Evolutionary conservation across 441 rosid species (phyloP).

Genomic region (Erodium trifolium): DNA sequence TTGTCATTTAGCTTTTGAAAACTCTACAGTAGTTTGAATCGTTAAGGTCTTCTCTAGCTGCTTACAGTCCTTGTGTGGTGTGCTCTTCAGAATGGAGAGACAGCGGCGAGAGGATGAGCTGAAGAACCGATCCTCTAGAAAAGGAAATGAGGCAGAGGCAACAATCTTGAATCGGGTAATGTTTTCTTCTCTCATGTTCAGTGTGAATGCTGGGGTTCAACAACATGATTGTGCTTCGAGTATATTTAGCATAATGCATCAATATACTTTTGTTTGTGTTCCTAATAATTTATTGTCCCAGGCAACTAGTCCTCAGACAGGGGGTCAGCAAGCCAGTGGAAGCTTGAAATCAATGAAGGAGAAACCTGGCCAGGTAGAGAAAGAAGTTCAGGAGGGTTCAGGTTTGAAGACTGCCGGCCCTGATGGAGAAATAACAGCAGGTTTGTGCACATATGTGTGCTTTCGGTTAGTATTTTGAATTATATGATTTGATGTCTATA

Average conservation of each 20-base stretch:
- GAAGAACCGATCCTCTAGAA: constrained; percentile 78
- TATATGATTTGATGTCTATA: neutral
- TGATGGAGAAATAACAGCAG: constrained; percentile 98
- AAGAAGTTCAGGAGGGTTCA: constrained; percentile 73
- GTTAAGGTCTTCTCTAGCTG: neutral
- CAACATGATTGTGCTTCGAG: neutral
- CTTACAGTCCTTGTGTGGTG: constrained; percentile 6
- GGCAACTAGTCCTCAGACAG: constrained; percentile 93
- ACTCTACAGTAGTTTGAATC: neutral
- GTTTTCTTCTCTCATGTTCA: constrained; percentile 11
- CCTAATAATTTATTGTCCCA: constrained; percentile 16
- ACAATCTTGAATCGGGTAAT: constrained; percentile 68
- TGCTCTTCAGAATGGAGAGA: constrained; percentile 69
- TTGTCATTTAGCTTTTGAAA: neutral
- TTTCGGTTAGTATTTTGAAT: neutral
- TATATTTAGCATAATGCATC: neutral
- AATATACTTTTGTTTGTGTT: constrained; percentile 11
- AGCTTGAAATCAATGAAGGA: constrained; percentile 89
- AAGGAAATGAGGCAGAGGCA: constrained; percentile 81
- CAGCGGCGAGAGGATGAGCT: constrained; percentile 97
- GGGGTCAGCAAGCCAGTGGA: constrained; percentile 68
- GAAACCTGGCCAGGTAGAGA: constrained; percentile 37
- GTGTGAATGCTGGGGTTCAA: neutral
- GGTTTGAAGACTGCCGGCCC: constrained; percentile 88
- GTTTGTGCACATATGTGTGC: constrained; percentile 35